phyloP scores from a whole-genome alignment of 2,329 filamentous ascomycete species.

The Fusarium abutilonis region DNA sequence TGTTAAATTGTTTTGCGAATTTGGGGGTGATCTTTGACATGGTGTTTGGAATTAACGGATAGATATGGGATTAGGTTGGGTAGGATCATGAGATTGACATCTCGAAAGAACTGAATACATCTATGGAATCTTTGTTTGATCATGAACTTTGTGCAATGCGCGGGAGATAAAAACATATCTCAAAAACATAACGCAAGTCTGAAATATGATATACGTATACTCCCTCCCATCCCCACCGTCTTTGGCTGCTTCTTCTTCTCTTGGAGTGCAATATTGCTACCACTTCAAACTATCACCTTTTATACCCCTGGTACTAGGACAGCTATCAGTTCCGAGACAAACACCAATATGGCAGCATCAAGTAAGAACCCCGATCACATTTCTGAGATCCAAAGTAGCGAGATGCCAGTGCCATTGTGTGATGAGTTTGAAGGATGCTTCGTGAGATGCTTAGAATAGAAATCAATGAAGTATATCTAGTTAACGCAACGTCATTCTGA shows the following conservation, averaged over 20 bases:
- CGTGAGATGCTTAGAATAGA: too few relatives aligned
- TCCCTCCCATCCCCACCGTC: neutral
- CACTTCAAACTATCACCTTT: neutral
- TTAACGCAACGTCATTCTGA: neutral
- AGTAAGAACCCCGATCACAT: conserved; percentile 11
- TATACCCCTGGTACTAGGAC: too few relatives aligned
- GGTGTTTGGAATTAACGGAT: neutral
- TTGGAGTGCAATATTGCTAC: neutral
- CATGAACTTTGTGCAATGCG: too few relatives aligned
- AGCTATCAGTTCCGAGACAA: neutral
- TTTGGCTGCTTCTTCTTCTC: neutral
- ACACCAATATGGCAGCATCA: neutral
- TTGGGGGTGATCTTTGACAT: too few relatives aligned
- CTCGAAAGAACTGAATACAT: too few relatives aligned
- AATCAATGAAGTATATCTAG: neutral
- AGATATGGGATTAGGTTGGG: too few relatives aligned
- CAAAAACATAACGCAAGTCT: too few relatives aligned
- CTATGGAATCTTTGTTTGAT: too few relatives aligned
- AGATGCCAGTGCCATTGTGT: conserved; percentile 14
- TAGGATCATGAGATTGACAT: too few relatives aligned
- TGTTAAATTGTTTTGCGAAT: neutral
- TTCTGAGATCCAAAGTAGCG: conserved; percentile 4
- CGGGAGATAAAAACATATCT: too few relatives aligned
- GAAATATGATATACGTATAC: too few relatives aligned
- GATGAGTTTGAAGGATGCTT: conserved; percentile 25